These are phyloP conservation scores for Cercophora sp. DNA, from an alignment of 495 filamentous ascomycete species.

Conservation along the genomic window DNA sequence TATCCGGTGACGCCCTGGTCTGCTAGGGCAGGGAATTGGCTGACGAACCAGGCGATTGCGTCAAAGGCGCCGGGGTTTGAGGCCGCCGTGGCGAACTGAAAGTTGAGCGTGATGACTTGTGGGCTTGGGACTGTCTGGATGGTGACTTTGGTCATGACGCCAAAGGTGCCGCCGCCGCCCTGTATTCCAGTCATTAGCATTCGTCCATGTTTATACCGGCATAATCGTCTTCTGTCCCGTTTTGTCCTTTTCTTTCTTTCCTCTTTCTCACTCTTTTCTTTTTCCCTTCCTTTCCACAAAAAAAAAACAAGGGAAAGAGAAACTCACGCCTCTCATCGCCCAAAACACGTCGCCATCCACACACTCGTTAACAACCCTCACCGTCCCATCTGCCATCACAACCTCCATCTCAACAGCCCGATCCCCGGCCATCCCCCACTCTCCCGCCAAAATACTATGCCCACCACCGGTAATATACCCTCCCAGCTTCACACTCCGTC, in stretches of 20 bases:
- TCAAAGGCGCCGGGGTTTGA: constrained; percentile 17
- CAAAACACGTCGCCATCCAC: constrained; percentile 59
- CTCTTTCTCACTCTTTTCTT: no score
- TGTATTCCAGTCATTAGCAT: constrained; percentile 6
- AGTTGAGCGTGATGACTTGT: constrained; percentile 18
- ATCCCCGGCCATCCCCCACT: constrained; percentile 58
- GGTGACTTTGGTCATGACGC: constrained; percentile 55
- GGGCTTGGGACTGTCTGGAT: constrained; percentile 32
- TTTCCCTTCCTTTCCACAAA: neutral
- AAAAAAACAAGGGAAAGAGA: neutral
- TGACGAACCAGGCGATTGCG: constrained; percentile 31
- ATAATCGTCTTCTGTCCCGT: no score
- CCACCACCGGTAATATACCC: constrained; percentile 60
- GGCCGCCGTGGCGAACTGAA: constrained; percentile 15
- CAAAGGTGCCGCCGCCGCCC: constrained; percentile 61
- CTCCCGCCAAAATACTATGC: constrained; percentile 49
- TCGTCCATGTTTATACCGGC: no score
- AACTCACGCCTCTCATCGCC: constrained; percentile 51
- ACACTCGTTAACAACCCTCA: constrained; percentile 47
- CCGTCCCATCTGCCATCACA: constrained; percentile 49
- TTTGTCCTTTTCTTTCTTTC: no score
- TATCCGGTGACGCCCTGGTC: constrained; percentile 38
- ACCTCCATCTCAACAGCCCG: constrained; percentile 58
- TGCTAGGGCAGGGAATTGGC: constrained; percentile 30
- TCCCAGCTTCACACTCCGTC: constrained; percentile 30